Evolutionary conservation across 306 rosid genomes (phyloP).

Genomic region (Rubus idaeus): DNA sequence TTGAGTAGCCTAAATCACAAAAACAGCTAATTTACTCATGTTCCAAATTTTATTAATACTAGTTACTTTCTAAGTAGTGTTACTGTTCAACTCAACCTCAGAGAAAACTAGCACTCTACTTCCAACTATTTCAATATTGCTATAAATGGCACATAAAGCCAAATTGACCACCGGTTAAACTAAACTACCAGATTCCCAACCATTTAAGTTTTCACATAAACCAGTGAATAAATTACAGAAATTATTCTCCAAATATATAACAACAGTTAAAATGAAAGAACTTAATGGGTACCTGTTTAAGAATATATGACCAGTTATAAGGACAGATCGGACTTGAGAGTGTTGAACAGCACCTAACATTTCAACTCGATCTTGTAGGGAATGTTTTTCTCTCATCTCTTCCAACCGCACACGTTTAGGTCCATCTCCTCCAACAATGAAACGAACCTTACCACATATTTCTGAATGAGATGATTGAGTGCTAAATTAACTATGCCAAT

Average conservation of each 20-base stretch:
- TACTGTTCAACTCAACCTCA: conserved; percentile 1
- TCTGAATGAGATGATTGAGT: conserved; percentile 23
- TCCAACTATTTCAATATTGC: not conserved
- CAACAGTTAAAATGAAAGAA: not conserved
- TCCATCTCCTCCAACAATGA: conserved; percentile 91
- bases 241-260: not conserved
- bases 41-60: not conserved
- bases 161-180: not conserved
- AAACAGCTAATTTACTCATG: not conserved
- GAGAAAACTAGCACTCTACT: not conserved
- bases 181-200: not conserved
- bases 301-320: conserved; percentile 83
- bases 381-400: conserved; percentile 94
- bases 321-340: conserved; percentile 71
- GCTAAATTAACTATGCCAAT: conserved; percentile 17
- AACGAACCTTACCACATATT: conserved; percentile 64
- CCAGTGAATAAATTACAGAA: not conserved
- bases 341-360: conserved; percentile 93
- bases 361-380: conserved; percentile 93
- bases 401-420: conserved; percentile 92
- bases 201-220: not conserved
- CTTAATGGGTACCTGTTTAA: conserved; percentile 61
- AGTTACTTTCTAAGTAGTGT: no score
- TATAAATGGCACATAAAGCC: not conserved
- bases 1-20: not conserved